Conservation (phyloP, 345 rosid genomes). For the Pugionium dolabratum region DNA sequence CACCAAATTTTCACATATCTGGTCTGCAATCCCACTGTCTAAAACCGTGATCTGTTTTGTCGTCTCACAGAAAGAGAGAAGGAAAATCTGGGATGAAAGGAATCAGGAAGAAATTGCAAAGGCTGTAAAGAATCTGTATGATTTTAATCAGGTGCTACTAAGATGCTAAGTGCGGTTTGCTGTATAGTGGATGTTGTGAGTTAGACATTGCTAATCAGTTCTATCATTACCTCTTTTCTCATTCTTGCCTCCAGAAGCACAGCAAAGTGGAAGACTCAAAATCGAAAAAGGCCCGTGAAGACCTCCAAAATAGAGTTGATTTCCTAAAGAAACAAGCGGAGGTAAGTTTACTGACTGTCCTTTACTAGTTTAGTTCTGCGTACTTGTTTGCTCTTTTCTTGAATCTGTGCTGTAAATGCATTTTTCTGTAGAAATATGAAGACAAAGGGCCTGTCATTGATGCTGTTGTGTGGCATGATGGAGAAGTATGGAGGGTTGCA, state of each 20-base stretch:
- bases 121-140: constrained; percentile 71
- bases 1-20: not conserved
- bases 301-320: constrained; percentile 83
- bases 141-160: constrained; percentile 71
- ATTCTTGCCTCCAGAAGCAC: constrained; percentile 62
- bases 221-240: constrained; percentile 31
- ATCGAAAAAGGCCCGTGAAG: constrained; percentile 74
- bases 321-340: constrained; percentile 79
- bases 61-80: constrained; percentile 65
- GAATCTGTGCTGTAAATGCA: constrained; percentile 22
- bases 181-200: constrained; percentile 18
- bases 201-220: constrained; percentile 12
- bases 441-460: constrained; percentile 96
- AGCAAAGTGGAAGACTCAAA: constrained; percentile 63
- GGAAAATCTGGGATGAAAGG: constrained; percentile 86
- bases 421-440: constrained; percentile 62
- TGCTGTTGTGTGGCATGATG: constrained; percentile 98
- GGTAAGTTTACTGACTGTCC: constrained; percentile 49
- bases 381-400: constrained; percentile 19
- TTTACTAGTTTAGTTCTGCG: constrained; percentile 15
- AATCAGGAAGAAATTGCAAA: constrained; percentile 82
- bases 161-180: constrained; percentile 30
- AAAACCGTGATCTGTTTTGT: constrained; percentile 2
- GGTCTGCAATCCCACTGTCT: constrained; percentile 10
- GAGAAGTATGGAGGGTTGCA: constrained; percentile 93